These are phyloP conservation scores for Candida hispaniensis DNA, from an alignment of 805 yeast genomes.

Conservation along the genomic window DNA sequence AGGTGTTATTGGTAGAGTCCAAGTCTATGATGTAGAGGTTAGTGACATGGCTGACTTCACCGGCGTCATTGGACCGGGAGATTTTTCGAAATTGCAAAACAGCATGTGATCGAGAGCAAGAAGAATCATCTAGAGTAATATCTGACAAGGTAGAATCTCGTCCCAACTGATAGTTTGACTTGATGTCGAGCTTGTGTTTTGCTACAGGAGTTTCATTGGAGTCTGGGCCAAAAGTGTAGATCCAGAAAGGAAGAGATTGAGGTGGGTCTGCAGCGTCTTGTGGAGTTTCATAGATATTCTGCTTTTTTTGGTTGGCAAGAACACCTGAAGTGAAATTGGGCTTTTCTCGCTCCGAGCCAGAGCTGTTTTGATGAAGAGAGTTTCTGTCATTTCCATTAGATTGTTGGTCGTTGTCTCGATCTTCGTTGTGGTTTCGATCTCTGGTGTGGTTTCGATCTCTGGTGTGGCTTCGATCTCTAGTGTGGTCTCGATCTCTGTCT, in stretches of 20 bases:
- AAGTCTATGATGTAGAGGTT: constrained; percentile 9
- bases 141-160: constrained; percentile 10
- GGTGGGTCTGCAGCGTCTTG: constrained; percentile 11
- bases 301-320: too few species aligned
- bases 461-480: neutral
- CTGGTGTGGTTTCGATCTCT: neutral
- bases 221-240: constrained; percentile 8
- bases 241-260: constrained; percentile 1
- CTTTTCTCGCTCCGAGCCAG: too few species aligned
- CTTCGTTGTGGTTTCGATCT: neutral
- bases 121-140: neutral
- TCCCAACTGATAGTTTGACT: constrained; percentile 5
- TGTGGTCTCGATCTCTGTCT: constrained; percentile 2
- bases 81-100: constrained; percentile 13
- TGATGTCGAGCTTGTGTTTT: constrained; percentile 2
- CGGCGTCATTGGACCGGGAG: constrained; percentile 7
- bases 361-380: too few species aligned
- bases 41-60: constrained; percentile 8
- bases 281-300: constrained; percentile 7
- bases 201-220: constrained; percentile 8
- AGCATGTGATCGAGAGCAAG: constrained; percentile 11
- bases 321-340: too few species aligned
- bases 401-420: constrained; percentile 2
- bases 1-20: constrained; percentile 8
- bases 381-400: constrained; percentile 1